Evolutionary conservation across 2,329 filamentous ascomycete species (phyloP), one percentile per base, ranked within the genome.

Genomic region (Diplodia intermedia): DNA sequence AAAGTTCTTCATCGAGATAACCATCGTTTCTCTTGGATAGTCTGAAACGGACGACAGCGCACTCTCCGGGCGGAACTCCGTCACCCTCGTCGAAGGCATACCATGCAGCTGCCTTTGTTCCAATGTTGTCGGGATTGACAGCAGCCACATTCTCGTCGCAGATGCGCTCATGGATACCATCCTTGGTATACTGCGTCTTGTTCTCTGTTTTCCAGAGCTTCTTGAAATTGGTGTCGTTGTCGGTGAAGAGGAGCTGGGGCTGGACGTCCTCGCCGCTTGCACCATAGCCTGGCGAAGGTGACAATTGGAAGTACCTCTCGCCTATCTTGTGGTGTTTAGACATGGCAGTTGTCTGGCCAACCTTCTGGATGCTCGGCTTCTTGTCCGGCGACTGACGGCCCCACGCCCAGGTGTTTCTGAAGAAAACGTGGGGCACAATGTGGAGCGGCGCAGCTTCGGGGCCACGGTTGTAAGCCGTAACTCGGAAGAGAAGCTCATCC

Each of bases 331-430:
- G 84, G 76, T 98, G 94, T 38, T 87, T 88, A n/a, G 93, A 91
- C 75, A 91, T 89, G 67, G 89, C 90, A 66, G 90, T 85, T 57
- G 90, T 89, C 33, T 91, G 87, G 29, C 84, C 86, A 31, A 89
- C 81, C 71, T 88, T 85, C 63, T 85, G 83, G 70, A 97, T 91
- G n/a, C 85, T 88, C 0, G 94, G 95, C 81, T 96, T 97, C 78
- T 90, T 89, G 62, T 91, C 87, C 36, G 85, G 82, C 12, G 88
- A 78, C 75, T 97, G 92, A 71, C 91, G 87, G 26, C 94, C 94
- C 94, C 94, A 98, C 49, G 91, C 88, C 95, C 95, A 98, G 3
- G 94, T 97, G 79, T 98, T 98, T 71, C 94, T 89, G 83, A 97
- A 98, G 93, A 94, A 97, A 65, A 97, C 88, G 69, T 98, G 95